Conservation (phyloP, 345 rosid species). For the Pistacia vera region DNA sequence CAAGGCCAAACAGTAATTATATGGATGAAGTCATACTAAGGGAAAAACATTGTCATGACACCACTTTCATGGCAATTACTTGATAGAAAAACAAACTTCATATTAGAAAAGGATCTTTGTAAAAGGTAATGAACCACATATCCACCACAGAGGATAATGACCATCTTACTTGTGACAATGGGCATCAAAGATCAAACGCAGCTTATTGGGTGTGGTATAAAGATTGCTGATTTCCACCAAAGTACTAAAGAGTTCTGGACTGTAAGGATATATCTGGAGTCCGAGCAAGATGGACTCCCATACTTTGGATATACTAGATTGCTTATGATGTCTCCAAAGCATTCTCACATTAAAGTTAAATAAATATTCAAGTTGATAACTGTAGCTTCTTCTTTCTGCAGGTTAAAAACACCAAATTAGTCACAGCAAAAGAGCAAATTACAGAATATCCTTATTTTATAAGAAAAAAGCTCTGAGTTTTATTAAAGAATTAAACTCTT, state of each 20-base stretch:
- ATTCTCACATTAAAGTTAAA: conserved; percentile 58
- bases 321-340: conserved; percentile 71
- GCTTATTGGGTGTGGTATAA: conserved; percentile 75
- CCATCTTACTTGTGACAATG: conserved; percentile 35
- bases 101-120: background rate
- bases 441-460: no score
- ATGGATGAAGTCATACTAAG: background rate
- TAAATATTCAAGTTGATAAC: conserved; percentile 70
- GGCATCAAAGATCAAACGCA: conserved; percentile 74
- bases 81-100: background rate
- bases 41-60: background rate
- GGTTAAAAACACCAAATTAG: conserved; percentile 13
- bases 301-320: conserved; percentile 53
- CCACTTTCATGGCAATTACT: background rate
- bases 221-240: conserved; percentile 69
- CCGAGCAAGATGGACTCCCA: conserved; percentile 80
- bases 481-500: background rate
- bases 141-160: background rate
- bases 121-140: background rate
- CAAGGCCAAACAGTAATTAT: background rate
- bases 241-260: conserved; percentile 58
- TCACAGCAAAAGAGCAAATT: background rate
- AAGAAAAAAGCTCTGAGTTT: no score
- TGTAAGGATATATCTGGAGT: conserved; percentile 77
- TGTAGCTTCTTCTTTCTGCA: conserved; percentile 77